Evolutionary conservation across 768 basidiomycete genomes (phyloP), one percentile per base, ranked within the genome.

Genomic region (Trametes punicea): DNA sequence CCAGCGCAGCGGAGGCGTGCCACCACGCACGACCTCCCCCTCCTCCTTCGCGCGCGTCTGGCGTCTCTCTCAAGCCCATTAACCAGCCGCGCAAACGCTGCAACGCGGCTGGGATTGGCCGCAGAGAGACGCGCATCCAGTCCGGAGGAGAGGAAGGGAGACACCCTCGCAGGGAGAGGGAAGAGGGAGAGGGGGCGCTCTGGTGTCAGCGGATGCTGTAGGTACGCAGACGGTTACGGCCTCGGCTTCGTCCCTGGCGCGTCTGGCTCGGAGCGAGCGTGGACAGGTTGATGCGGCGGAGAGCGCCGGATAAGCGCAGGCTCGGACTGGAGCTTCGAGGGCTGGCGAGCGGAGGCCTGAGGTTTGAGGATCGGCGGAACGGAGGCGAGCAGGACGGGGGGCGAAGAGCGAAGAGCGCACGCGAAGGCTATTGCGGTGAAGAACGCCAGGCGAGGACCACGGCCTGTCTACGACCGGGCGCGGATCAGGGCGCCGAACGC

Each of bases 11-110:
- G n/a, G n/a, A n/a, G n/a, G n/a, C n/a, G n/a, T n/a, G n/a, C n/a
- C n/a, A n/a, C n/a, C n/a, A n/a, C n/a, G n/a, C n/a, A n/a, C n/a
- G n/a, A n/a, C n/a, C n/a, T n/a, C n/a, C n/a, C n/a, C n/a, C n/a
- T n/a, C n/a, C n/a, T n/a, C n/a, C n/a, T n/a, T n/a, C n/a, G n/a
- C n/a, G n/a, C n/a, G n/a, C n/a, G n/a, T n/a, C n/a, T n/a, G 13
- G 39, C 49, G 39, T 6, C 48, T 50, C 16, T 13, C 13, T 11
- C 20, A 51, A 51, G 49, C 27, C 39, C n/a, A n/a, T n/a, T 51
- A 41, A 20, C 16, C 39, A 41, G 49, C 49, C 49, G 49, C 49
- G 38, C 49, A 41, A 31, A 39, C 49, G 38, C 18, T 27, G 49
- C 39, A 51, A 3, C 49, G 26, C 13, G 34, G 34, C 34, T 36